Evolutionary conservation across 495 filamentous ascomycete species (phyloP).

Genomic region (Aspergillus haitiensis): DNA sequence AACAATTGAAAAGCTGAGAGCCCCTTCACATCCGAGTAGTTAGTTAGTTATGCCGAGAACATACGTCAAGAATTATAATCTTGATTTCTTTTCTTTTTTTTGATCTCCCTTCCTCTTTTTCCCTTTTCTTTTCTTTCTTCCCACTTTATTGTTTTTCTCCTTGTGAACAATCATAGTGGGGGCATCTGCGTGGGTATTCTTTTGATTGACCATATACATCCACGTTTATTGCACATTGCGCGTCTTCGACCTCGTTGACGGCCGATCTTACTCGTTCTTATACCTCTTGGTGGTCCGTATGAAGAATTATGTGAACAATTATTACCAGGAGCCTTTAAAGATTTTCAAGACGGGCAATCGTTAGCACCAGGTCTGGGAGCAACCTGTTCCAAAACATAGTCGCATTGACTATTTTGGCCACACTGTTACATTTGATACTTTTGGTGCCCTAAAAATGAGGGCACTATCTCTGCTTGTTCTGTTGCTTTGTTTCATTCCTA

Average conservation of each 20-base stretch:
- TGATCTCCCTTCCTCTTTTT: conserved; percentile 5
- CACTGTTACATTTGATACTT: not conserved
- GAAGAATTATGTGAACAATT: conserved; percentile 15
- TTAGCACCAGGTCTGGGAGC: not conserved
- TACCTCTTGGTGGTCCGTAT: not conserved
- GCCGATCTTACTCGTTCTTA: conserved; percentile 3
- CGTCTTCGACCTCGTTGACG: conserved; percentile 6
- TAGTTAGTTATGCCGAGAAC: conserved; percentile 14
- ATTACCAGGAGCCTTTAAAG: conserved; percentile 3
- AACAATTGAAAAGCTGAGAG: conserved; percentile 16
- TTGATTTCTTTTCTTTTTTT: conserved; percentile 3
- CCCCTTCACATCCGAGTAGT: conserved; percentile 15
- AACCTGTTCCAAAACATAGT: not conserved
- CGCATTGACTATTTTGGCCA: conserved; percentile 6
- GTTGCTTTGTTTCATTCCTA: conserved; percentile 17
- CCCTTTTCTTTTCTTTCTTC: conserved; percentile 3
- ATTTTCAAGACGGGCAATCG: conserved; percentile 8
- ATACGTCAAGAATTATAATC: conserved; percentile 6
- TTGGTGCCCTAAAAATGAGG: conserved; percentile 20
- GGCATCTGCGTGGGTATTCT: not conserved
- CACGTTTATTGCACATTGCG: conserved; percentile 24
- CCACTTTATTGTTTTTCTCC: not conserved
- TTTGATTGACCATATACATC: conserved; percentile 12
- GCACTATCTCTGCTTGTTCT: conserved; percentile 11
- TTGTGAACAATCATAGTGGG: conserved; percentile 22